phyloP scores from a whole-genome alignment of 2,329 filamentous ascomycete genomes.

The Zopfia rhizophila region DNA sequence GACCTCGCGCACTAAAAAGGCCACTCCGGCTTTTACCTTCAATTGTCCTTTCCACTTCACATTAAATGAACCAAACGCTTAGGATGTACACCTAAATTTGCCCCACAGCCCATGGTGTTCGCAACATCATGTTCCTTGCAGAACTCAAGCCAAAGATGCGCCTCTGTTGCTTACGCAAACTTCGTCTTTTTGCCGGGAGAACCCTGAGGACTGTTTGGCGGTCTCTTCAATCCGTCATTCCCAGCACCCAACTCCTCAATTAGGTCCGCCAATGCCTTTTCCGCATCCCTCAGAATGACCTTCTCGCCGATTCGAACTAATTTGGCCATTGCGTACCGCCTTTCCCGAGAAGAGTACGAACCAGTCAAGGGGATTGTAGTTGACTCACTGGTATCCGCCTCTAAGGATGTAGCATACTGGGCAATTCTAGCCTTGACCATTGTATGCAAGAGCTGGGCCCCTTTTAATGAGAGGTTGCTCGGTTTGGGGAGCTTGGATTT shows the following conservation, averaged over 20 bases:
- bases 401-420: slow-evolving; percentile 66
- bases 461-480: slow-evolving; percentile 51
- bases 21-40: too few relatives aligned
- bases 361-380: slow-evolving; percentile 47
- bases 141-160: too few relatives aligned
- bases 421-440: slow-evolving; percentile 53
- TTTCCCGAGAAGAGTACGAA: slow-evolving; percentile 27
- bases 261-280: slow-evolving; percentile 43
- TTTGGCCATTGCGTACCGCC: slow-evolving; percentile 67
- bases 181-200: slow-evolving; percentile 17
- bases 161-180: slow-evolving; percentile 44
- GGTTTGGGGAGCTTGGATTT: slow-evolving; percentile 57
- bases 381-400: slow-evolving; percentile 62
- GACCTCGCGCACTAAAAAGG: too few relatives aligned
- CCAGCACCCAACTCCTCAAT: slow-evolving; percentile 41
- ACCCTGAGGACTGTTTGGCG: not conserved
- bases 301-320: slow-evolving; percentile 79
- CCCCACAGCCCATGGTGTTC: too few relatives aligned
- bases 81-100: too few relatives aligned
- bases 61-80: too few relatives aligned
- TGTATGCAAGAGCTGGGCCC: slow-evolving; percentile 51
- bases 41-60: too few relatives aligned
- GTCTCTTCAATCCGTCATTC: slow-evolving; percentile 32
- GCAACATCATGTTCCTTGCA: too few relatives aligned
- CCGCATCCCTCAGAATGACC: slow-evolving; percentile 68